Evolutionary conservation across 1,284 basidiomycete species (phyloP).

Genomic region (Sanghuangporus sanghuang): DNA sequence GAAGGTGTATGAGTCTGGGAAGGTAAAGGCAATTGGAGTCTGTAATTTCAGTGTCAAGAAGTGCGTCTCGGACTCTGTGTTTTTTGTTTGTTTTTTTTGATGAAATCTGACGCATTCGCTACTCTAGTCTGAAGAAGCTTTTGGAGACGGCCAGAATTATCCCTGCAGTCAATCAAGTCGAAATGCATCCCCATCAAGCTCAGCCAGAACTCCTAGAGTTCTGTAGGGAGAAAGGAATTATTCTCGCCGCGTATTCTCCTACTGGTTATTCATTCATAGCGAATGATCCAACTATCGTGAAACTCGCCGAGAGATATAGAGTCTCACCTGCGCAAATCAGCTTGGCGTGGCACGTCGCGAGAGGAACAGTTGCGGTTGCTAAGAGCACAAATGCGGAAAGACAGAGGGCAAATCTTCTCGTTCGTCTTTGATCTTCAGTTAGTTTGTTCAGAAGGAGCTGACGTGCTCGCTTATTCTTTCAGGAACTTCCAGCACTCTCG

Average conservation of each 20-base stretch:
- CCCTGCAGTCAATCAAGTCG: conserved; percentile 42
- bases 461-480: neutral
- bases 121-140: conserved; percentile 21
- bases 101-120: too few relatives aligned
- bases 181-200: conserved; percentile 35
- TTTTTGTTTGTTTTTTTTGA: too few relatives aligned
- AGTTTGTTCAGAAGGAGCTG: neutral
- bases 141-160: conserved; percentile 32
- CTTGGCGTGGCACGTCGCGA: conserved; percentile 22
- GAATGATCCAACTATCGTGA: conserved; percentile 19
- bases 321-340: conserved; percentile 21
- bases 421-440: neutral
- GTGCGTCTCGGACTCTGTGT: neutral
- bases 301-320: conserved; percentile 20
- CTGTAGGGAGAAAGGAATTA: conserved; percentile 34
- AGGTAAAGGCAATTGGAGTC: conserved; percentile 42
- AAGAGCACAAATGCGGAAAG: conserved; percentile 21
- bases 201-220: conserved; percentile 33
- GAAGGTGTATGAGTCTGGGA: conserved; percentile 35
- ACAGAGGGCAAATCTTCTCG: conserved; percentile 20
- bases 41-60: conserved; percentile 17
- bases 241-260: conserved; percentile 39
- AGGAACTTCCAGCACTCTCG: conserved; percentile 18
- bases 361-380: conserved; percentile 21
- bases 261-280: conserved; percentile 22